Evolutionary conservation across 2,329 filamentous ascomycete species (phyloP).

Genomic region (Endocalyx cinctus): DNA sequence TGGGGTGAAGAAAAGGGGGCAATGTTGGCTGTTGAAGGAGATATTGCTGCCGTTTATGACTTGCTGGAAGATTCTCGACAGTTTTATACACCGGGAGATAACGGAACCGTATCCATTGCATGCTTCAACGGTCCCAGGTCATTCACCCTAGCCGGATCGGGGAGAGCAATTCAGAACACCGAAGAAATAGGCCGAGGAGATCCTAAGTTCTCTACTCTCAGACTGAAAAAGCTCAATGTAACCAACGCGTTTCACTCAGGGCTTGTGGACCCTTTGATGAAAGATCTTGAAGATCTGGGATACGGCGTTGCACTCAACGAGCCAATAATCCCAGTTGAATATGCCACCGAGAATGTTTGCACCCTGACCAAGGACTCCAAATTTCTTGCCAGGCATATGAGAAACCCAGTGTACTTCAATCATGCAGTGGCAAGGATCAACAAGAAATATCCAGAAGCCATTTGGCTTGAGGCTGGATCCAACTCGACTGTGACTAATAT

Average conservation of each 20-base stretch:
- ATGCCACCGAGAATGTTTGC: conserved; percentile 11
- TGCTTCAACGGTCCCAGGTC: conserved; percentile 42
- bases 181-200: conserved; percentile 4
- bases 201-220: conserved; percentile 10
- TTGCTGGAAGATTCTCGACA: conserved; percentile 12
- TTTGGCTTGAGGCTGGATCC: conserved; percentile 40
- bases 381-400: conserved; percentile 32
- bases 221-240: conserved; percentile 35
- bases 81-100: not conserved
- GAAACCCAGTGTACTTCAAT: conserved; percentile 39
- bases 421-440: conserved; percentile 37
- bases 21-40: conserved; percentile 35
- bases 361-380: not conserved
- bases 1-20: conserved; percentile 33
- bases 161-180: conserved; percentile 25
- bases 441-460: conserved; percentile 16
- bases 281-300: conserved; percentile 20
- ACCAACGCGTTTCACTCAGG: conserved; percentile 44
- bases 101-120: conserved; percentile 30
- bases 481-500: conserved; percentile 31
- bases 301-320: conserved; percentile 26
- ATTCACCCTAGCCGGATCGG: conserved; percentile 37
- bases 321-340: conserved; percentile 28
- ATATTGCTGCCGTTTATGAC: conserved; percentile 17
- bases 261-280: conserved; percentile 32